These are phyloP conservation scores for Hericium erinaceus DNA, from an alignment of 768 basidiomycete genomes.

Conservation along the genomic window DNA sequence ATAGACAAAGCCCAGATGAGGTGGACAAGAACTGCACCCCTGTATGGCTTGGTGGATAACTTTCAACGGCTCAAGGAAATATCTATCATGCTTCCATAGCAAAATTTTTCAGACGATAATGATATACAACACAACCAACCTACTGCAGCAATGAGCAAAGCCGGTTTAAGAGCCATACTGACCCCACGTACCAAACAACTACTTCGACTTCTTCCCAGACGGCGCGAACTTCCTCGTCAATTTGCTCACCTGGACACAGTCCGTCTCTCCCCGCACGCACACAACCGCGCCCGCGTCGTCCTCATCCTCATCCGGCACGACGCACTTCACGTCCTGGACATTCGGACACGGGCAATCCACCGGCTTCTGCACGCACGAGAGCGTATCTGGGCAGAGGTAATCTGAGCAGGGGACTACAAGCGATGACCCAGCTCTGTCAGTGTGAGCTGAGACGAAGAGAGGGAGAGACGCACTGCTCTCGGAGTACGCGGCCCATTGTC, in stretches of 20 bases:
- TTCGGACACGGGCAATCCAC: slow-evolving; percentile 75
- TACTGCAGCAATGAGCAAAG: too few relatives aligned
- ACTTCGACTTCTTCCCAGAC: slow-evolving; percentile 3
- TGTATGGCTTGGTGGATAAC: too few relatives aligned
- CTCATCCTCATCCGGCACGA: slow-evolving; percentile 54
- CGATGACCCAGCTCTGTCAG: not conserved
- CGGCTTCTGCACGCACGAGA: slow-evolving; percentile 55
- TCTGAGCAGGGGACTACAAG: slow-evolving; percentile 58
- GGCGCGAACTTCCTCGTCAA: slow-evolving; percentile 34
- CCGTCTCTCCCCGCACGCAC: slow-evolving; percentile 58
- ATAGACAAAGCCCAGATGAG: too few relatives aligned
- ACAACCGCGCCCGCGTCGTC: slow-evolving; percentile 50
- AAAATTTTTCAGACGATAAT: too few relatives aligned
- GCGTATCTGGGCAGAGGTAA: slow-evolving; percentile 69
- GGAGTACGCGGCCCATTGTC: slow-evolving; percentile 12
- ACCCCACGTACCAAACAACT: too few relatives aligned
- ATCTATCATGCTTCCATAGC: too few relatives aligned
- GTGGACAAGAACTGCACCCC: too few relatives aligned
- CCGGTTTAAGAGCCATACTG: too few relatives aligned
- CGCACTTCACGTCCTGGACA: slow-evolving; percentile 67
- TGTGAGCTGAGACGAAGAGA: not conserved
- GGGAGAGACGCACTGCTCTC: slow-evolving; percentile 8
- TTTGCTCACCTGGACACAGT: slow-evolving; percentile 53
- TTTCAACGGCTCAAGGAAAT: too few relatives aligned
- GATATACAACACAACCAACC: too few relatives aligned